A percentile compares a stretch with the other conserved stretches of the same genome.
Evolutionary conservation across 179 eudicot genomes (phyloP).

Genomic region (Spergularia azorica): DNA sequence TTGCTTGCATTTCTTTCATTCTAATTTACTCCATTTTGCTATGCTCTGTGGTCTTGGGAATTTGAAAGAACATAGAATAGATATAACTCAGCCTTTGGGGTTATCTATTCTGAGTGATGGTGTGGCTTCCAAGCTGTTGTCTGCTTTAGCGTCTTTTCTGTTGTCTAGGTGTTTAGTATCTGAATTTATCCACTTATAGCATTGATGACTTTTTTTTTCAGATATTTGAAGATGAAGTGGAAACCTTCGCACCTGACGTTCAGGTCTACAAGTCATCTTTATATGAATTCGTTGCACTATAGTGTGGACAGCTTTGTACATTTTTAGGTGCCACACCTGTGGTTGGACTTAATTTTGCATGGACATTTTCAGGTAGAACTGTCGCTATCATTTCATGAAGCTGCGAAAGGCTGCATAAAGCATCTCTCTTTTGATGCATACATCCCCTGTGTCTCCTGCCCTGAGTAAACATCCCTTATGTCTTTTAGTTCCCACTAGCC

Average conservation of each 20-base stretch:
- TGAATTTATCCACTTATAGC: slow-evolving; percentile 5
- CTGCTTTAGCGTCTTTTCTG: background rate
- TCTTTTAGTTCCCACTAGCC: background rate
- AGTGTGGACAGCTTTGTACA: slow-evolving; percentile 15
- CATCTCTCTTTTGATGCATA: slow-evolving; percentile 66
- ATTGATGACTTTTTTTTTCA: slow-evolving; percentile 29
- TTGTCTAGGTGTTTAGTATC: background rate
- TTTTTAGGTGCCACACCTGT: slow-evolving; percentile 13
- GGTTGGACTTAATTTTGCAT: slow-evolving; percentile 21
- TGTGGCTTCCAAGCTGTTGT: background rate
- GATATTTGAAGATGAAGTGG: slow-evolving; percentile 79
- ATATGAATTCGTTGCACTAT: slow-evolving; percentile 11
- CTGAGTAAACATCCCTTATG: slow-evolving; percentile 50
- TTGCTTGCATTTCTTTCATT: background rate
- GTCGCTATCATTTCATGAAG: slow-evolving; percentile 78
- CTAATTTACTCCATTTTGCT: slow-evolving; percentile 4
- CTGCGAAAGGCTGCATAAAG: slow-evolving; percentile 85
- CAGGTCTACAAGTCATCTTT: slow-evolving; percentile 53
- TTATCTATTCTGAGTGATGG: background rate
- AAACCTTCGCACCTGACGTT: slow-evolving; percentile 62
- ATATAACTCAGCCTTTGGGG: background rate
- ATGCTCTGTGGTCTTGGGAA: background rate
- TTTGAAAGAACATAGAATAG: background rate
- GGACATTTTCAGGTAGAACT: slow-evolving; percentile 61
- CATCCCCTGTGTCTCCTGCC: slow-evolving; percentile 75